Conservation (phyloP, 2,329 filamentous ascomycete species). For the Xylaria sp. region DNA sequence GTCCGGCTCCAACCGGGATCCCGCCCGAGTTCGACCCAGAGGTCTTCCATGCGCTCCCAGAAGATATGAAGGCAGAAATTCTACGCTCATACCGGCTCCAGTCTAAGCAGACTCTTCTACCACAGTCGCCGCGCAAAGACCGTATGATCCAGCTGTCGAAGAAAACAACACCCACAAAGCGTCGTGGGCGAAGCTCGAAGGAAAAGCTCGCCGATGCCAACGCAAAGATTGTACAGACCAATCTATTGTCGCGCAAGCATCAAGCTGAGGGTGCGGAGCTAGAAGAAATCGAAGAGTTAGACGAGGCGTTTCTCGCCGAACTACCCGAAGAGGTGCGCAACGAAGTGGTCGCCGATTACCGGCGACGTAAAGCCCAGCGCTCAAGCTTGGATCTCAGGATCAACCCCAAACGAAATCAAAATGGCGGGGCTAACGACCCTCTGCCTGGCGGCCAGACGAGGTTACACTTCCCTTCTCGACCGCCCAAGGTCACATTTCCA, state of each 20-base stretch:
- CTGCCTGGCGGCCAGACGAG: conserved; percentile 47
- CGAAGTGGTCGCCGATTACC: conserved; percentile 80
- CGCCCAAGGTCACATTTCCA: conserved; percentile 54
- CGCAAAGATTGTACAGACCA: conserved; percentile 74
- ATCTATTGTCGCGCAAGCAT: conserved; percentile 62
- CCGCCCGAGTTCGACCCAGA: conserved; percentile 85
- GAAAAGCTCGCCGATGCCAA: conserved; percentile 60
- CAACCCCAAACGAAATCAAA: conserved; percentile 24
- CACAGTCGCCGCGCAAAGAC: conserved; percentile 63
- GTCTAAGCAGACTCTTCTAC: conserved; percentile 44
- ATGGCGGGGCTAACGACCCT: conserved; percentile 21
- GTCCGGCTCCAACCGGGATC: conserved; percentile 46
- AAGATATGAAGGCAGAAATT: conserved; percentile 84
- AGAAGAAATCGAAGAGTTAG: conserved; percentile 57
- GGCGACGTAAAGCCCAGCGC: conserved; percentile 64
- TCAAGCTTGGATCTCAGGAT: conserved; percentile 55
- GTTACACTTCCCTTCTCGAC: conserved; percentile 54
- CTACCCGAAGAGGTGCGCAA: conserved; percentile 79
- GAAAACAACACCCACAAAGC: conserved; percentile 71
- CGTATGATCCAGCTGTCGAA: conserved; percentile 55
- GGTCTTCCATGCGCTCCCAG: conserved; percentile 81
- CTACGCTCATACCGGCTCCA: conserved; percentile 69
- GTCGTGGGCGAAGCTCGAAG: conserved; percentile 54
- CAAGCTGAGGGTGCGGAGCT: conserved; percentile 33
- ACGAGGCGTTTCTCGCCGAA: conserved; percentile 78